Evolutionary conservation across 805 yeast genomes (phyloP).

Genomic region (Saccharomycopsis sp.): DNA sequence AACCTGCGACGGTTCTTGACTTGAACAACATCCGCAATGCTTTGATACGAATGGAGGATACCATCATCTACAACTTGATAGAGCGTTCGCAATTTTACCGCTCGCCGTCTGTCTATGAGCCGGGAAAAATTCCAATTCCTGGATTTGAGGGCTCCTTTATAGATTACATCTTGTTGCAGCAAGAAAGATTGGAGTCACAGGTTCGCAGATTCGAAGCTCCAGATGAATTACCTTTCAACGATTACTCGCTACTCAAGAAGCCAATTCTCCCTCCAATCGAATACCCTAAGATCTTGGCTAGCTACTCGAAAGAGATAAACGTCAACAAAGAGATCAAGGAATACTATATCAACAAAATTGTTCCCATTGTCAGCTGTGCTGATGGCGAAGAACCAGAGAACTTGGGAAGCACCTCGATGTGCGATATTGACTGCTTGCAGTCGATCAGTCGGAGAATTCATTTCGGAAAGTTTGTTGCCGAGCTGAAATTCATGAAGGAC

Average conservation of each 20-base stretch:
- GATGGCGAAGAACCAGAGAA: slow-evolving; percentile 76
- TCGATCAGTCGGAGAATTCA: slow-evolving; percentile 88
- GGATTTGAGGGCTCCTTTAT: slow-evolving; percentile 73
- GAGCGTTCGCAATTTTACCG: slow-evolving; percentile 86
- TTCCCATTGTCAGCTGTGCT: slow-evolving; percentile 63
- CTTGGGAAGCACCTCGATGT: slow-evolving; percentile 75
- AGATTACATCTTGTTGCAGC: slow-evolving; percentile 76
- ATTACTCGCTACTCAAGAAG: slow-evolving; percentile 48
- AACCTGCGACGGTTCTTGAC: slow-evolving; percentile 76
- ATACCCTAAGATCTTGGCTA: slow-evolving; percentile 74
- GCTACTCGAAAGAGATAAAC: slow-evolving; percentile 66
- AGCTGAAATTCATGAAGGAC: slow-evolving; percentile 76
- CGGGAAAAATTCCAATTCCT: slow-evolving; percentile 51
- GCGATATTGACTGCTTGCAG: slow-evolving; percentile 84
- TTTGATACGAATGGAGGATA: slow-evolving; percentile 90
- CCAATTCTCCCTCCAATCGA: slow-evolving; percentile 75
- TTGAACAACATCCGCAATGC: slow-evolving; percentile 77
- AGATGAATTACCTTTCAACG: slow-evolving; percentile 88
- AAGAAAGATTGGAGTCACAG: slow-evolving; percentile 71
- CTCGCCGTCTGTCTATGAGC: slow-evolving; percentile 67
- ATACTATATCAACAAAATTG: slow-evolving; percentile 65
- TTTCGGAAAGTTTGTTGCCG: slow-evolving; percentile 97
- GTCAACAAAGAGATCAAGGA: slow-evolving; percentile 64
- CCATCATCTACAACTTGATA: slow-evolving; percentile 85
- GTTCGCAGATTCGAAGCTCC: slow-evolving; percentile 90